These are phyloP conservation scores for Anthostomella pinea DNA, from an alignment of 2,329 filamentous ascomycete species.

Conservation along the genomic window DNA sequence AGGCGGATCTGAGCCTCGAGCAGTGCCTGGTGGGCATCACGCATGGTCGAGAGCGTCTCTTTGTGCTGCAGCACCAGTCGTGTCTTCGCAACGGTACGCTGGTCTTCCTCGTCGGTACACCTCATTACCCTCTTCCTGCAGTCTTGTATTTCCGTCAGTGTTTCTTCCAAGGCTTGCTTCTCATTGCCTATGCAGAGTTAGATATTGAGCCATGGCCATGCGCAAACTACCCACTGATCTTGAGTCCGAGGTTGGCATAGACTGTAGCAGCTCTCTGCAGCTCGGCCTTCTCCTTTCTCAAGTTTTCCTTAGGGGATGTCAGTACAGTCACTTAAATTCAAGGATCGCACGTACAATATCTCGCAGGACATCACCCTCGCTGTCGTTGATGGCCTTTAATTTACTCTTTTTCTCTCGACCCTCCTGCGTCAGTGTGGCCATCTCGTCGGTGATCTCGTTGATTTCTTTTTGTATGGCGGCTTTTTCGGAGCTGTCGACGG, in stretches of 20 bases:
- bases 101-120: conserved; percentile 54
- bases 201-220: not conserved
- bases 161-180: conserved; percentile 32
- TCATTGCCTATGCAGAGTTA: conserved; percentile 31
- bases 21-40: conserved; percentile 58
- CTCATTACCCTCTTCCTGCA: conserved; percentile 44
- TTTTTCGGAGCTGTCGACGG: conserved; percentile 67
- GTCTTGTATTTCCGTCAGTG: conserved; percentile 31
- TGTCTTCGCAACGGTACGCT: conserved; percentile 54
- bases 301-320: conserved; percentile 35
- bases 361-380: conserved; percentile 42
- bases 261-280: conserved; percentile 64
- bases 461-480: conserved; percentile 56
- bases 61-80: conserved; percentile 51
- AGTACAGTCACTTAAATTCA: conserved; percentile 12
- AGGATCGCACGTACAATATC: conserved; percentile 40
- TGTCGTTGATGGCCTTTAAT: conserved; percentile 34
- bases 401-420: conserved; percentile 37
- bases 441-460: conserved; percentile 38
- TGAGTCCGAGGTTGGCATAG: conserved; percentile 66
- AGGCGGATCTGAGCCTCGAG: conserved; percentile 67
- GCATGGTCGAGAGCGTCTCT: conserved; percentile 60
- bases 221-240: conserved; percentile 55
- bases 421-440: conserved; percentile 33
- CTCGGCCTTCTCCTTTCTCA: conserved; percentile 62